phyloP scores from a whole-genome alignment of 768 basidiomycete species.

The Auricularia auricula-judae region DNA sequence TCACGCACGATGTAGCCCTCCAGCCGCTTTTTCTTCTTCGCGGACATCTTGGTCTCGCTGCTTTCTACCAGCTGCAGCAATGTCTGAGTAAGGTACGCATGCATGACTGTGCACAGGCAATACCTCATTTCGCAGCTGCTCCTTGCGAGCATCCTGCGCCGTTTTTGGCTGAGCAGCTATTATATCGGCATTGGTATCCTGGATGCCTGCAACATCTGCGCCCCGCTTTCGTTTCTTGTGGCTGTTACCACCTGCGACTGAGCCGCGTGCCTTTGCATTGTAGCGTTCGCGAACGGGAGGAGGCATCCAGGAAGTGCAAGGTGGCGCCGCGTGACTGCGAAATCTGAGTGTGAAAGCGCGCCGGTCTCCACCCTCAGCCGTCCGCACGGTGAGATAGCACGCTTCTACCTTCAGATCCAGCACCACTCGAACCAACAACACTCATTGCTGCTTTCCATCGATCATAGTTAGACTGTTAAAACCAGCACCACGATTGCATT shows the following conservation, averaged over 20 bases:
- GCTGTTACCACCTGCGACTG: constrained; percentile 26
- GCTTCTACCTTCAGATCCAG: too few relatives aligned
- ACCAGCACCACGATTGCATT: not conserved
- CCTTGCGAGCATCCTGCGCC: constrained; percentile 46
- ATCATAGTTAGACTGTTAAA: too few relatives aligned
- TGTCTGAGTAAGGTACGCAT: not conserved
- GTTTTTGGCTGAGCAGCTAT: constrained; percentile 47
- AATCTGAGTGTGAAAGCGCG: not conserved
- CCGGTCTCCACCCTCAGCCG: not conserved
- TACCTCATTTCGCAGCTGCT: constrained; percentile 54
- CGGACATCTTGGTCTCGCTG: constrained; percentile 59
- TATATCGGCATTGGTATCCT: constrained; percentile 49
- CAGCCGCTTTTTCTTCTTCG: constrained; percentile 78
- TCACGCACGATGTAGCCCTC: constrained; percentile 82
- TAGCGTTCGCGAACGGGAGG: constrained; percentile 19
- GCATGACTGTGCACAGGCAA: constrained; percentile 7
- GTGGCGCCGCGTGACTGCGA: not conserved
- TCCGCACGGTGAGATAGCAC: too few relatives aligned
- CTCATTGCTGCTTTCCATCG: too few relatives aligned
- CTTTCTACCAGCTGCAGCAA: constrained; percentile 5
- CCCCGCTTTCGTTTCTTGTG: constrained; percentile 14
- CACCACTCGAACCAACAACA: too few relatives aligned
- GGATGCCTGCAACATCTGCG: constrained; percentile 12
- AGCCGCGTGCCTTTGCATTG: constrained; percentile 62
- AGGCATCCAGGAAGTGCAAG: not conserved